Evolutionary conservation across 1,284 basidiomycete genomes (phyloP).

Genomic region (Sanghuangporus baumii): DNA sequence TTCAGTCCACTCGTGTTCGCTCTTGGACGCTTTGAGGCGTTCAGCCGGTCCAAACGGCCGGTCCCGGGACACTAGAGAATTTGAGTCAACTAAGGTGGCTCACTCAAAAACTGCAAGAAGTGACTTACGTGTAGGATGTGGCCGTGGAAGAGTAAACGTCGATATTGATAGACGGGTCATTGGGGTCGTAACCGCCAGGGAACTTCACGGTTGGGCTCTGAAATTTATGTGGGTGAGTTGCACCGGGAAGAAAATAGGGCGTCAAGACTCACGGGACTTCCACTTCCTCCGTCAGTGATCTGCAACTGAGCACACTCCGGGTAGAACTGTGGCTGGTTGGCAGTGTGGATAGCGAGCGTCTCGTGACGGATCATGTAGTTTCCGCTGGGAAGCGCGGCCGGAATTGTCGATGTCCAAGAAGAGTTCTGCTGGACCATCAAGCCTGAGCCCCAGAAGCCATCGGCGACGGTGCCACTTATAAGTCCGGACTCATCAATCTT

Average conservation of each 20-base stretch:
- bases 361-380: slow-evolving; percentile 51
- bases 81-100: background rate
- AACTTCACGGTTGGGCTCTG: slow-evolving; percentile 15
- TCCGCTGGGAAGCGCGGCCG: slow-evolving; percentile 41
- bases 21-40: background rate
- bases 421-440: slow-evolving; percentile 48
- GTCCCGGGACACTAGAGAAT: slow-evolving; percentile 6
- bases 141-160: slow-evolving; percentile 15
- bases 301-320: slow-evolving; percentile 35
- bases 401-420: slow-evolving; percentile 52
- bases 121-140: slow-evolving; percentile 13
- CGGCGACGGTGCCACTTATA: slow-evolving; percentile 41
- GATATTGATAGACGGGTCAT: slow-evolving; percentile 14
- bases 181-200: slow-evolving; percentile 14
- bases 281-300: slow-evolving; percentile 31
- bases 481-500: slow-evolving; percentile 51
- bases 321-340: slow-evolving; percentile 33
- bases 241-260: background rate
- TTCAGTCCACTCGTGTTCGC: background rate
- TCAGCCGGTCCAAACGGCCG: slow-evolving; percentile 16
- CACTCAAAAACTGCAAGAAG: background rate
- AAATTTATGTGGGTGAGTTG: background rate
- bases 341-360: slow-evolving; percentile 44
- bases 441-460: slow-evolving; percentile 44
- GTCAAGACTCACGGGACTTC: slow-evolving; percentile 22